A percentile compares a stretch with the other conserved stretches of the same genome.
Evolutionary conservation across 2,329 filamentous ascomycete genomes (phyloP).

Genomic region (Seiridium unicorne): DNA sequence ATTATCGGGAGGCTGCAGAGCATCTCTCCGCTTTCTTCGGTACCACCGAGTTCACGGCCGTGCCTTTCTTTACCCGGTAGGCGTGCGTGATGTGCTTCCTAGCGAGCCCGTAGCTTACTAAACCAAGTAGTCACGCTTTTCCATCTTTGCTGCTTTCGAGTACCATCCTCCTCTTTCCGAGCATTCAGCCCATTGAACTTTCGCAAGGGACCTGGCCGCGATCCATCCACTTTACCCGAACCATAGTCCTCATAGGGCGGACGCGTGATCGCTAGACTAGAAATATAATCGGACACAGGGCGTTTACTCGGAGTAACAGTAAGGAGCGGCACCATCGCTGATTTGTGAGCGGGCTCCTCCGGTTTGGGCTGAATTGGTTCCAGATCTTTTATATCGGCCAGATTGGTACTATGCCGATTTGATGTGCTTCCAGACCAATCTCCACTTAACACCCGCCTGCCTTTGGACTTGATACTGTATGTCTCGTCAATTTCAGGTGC

Average conservation of each 20-base stretch:
- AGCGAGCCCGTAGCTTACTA: conserved; percentile 28
- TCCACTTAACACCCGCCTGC: conserved; percentile 25
- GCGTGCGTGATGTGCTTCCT: conserved; percentile 11
- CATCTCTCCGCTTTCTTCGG: neutral
- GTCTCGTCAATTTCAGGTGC: conserved; percentile 10
- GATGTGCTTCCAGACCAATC: conserved; percentile 22
- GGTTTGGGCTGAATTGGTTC: neutral
- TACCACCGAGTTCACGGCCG: neutral
- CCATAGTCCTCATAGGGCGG: conserved; percentile 1
- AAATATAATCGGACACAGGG: conserved; percentile 6
- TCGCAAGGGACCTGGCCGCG: neutral
- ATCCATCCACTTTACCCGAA: neutral
- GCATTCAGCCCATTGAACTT: conserved; percentile 2
- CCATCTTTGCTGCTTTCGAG: conserved; percentile 22
- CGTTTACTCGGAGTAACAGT: neutral
- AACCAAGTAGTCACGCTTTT: conserved; percentile 31
- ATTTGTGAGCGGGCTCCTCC: neutral
- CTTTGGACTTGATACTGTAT: conserved; percentile 6
- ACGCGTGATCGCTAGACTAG: conserved; percentile 3
- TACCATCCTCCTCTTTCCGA: conserved; percentile 12
- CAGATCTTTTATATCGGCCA: neutral
- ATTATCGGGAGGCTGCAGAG: too few species aligned
- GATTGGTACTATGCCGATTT: conserved; percentile 11
- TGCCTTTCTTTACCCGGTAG: neutral
- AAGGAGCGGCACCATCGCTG: neutral